phyloP scores from a whole-genome alignment of 2,329 filamentous ascomycete genomes.

The Trichoderma koningii region DNA sequence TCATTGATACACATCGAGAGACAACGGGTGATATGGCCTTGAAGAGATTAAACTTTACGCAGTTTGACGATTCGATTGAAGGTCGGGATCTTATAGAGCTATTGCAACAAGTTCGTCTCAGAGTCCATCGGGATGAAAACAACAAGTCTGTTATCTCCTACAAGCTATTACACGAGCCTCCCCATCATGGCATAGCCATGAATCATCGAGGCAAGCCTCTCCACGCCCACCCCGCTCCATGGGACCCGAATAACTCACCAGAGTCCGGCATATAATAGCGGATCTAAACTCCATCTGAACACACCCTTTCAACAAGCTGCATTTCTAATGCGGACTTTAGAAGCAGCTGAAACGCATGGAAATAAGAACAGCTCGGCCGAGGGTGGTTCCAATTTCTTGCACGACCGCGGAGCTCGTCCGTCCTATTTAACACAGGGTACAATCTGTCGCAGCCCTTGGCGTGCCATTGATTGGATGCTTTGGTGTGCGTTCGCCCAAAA shows the following conservation, averaged over 20 bases:
- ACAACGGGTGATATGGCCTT: too few relatives aligned
- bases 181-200: neutral
- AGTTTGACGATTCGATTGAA: too few relatives aligned
- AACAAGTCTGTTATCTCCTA: neutral
- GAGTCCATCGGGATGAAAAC: neutral
- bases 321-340: slow-evolving; percentile 21
- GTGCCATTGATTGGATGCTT: neutral
- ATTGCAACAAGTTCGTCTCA: too few relatives aligned
- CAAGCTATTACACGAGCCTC: neutral
- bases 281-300: neutral
- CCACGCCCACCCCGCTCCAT: slow-evolving; percentile 10
- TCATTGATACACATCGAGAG: too few relatives aligned
- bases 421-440: neutral
- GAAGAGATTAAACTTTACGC: too few relatives aligned
- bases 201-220: neutral
- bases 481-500: neutral
- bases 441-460: too few relatives aligned
- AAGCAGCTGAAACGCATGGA: slow-evolving; percentile 14
- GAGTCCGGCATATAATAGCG: neutral
- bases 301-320: neutral
- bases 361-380: slow-evolving; percentile 4
- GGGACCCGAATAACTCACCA: neutral
- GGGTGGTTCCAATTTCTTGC: neutral
- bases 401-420: too few relatives aligned
- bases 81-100: too few relatives aligned